Evolutionary conservation across 2,329 filamentous ascomycete genomes (phyloP), one percentile per base, ranked within the genome.

Genomic region (Hypoxylon sp.): DNA sequence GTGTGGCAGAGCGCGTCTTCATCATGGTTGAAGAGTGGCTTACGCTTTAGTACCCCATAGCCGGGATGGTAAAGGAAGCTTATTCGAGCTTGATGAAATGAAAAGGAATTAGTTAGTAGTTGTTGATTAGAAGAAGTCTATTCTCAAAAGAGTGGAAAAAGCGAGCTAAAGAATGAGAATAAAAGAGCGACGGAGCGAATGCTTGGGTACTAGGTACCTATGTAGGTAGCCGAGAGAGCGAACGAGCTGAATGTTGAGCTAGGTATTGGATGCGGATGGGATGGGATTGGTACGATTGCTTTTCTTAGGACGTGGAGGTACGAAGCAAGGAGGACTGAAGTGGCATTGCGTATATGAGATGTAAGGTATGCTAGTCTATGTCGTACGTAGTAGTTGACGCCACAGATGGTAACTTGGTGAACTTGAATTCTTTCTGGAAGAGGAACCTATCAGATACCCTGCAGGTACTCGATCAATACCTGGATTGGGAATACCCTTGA

Each of bases 1-100:
- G 56, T 42, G 40, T 35, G 29, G 42, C 21, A 35, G 34, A 35
- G 20, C 34, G 19, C 57, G 55, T 58, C 17, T 47, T 58, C 35
- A 23, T 11, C 35, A n/a, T n/a, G n/a, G n/a, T n/a, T n/a, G n/a
- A n/a, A n/a, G n/a, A n/a, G n/a, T n/a, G n/a, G n/a, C 38, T 4
- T 26, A 30, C 20, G 19, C 21, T 34, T 44, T 16, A 51, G 40
- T 42, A 40, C 32, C 26, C 54, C 54, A 57, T 57, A 19, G 17
- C 41, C 32, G 17, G 20, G 19, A 12, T 20, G 30, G 31, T 37
- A 30, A 21, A n/a, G 17, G 31, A 23, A 13, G 46, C 20, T 36
- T 35, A 38, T 30, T 40, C 9, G 21, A 41, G 7, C 19, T 35
- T 11, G 35, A 29, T 21, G 20, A 13, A 23, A 13, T 27, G 23